These are phyloP conservation scores for Eucommia ulmoides DNA, from an alignment of 257 asterid genomes.

Conservation along the genomic window DNA sequence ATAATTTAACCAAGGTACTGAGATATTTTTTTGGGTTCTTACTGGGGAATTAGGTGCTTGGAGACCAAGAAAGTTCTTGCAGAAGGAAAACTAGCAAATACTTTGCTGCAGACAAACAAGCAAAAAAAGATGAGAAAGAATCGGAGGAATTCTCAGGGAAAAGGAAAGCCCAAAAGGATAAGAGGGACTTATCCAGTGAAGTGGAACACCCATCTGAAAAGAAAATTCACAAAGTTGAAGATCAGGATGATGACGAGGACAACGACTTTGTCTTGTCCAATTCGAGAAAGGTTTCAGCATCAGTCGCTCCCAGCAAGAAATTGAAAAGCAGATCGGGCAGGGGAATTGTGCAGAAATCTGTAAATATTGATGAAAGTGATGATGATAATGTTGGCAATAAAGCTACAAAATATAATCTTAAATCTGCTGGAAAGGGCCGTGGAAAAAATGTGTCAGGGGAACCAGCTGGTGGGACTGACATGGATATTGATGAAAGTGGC, in stretches of 20 bases:
- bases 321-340: slow-evolving; percentile 59
- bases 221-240: slow-evolving; percentile 47
- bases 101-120: slow-evolving; percentile 44
- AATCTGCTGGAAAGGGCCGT: slow-evolving; percentile 65
- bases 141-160: slow-evolving; percentile 42
- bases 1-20: too few relatives aligned
- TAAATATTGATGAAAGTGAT: slow-evolving; percentile 31
- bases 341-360: slow-evolving; percentile 36
- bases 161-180: slow-evolving; percentile 40
- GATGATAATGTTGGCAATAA: slow-evolving; percentile 46
- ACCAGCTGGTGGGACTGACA: slow-evolving; percentile 21
- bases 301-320: slow-evolving; percentile 52
- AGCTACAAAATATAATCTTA: slow-evolving; percentile 33
- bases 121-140: slow-evolving; percentile 37
- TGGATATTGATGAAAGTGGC: slow-evolving; percentile 41
- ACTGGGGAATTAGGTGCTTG: slow-evolving; percentile 31
- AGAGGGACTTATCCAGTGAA: slow-evolving; percentile 18
- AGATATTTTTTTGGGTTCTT: not conserved
- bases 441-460: slow-evolving; percentile 38
- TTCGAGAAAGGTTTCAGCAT: slow-evolving; percentile 32
- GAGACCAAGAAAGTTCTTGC: slow-evolving; percentile 49
- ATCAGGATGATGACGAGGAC: slow-evolving; percentile 62
- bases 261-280: slow-evolving; percentile 49
- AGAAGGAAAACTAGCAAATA: slow-evolving; percentile 93
- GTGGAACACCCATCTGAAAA: slow-evolving; percentile 44